Evolutionary conservation across 2,329 filamentous ascomycete genomes (phyloP), one percentile per base, ranked within the genome.

Genomic region (Pseudocercospora fijiensis): DNA sequence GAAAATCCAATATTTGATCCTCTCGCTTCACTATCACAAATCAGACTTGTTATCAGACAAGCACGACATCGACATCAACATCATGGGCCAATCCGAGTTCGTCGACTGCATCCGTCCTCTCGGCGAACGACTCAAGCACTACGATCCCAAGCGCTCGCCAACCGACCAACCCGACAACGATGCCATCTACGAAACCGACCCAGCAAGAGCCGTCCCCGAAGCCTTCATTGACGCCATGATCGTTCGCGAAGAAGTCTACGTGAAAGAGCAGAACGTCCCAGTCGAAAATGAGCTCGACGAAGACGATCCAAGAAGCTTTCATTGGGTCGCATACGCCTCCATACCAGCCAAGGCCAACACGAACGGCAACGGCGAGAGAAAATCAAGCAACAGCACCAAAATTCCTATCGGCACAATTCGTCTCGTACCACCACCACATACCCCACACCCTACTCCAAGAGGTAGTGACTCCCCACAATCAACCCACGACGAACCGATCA

Each of bases 311-410:
- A 85, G 90, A 37, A 88, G 87, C 69, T 94, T 88, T 78, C 92
- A 97, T 77, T 96, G 91, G 90, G 88, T 96, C 28, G 82, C 88
- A n/a, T 96, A 96, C 77, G 86, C 86, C 55, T 87, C 83, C 16
- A 82, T 89, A 16, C 74, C 78, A 2, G 72, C 74, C 9, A 75
- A 77, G 57, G 66, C 65, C 53, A 71, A 74, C n/a, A 67, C 69
- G 43, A 76, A 76, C 28, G 67, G 74, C 41, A 76, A 75, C 55
- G 55, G 71, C 4, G 71, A 73, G 16, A 69, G 75, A 53, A 76
- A 75, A 18, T 68, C 74, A 30, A 78, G 76, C 64, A 76, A 76
- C 1, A 80, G 78, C 53, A 74, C 75, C 26, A 78, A 79, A 57
- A 75, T 81, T 13, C 85, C 92, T 55, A 86, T 94, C 59, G 92